Conservation (phyloP, 2,329 filamentous ascomycete species). For the Trichoderma sp. region DNA sequence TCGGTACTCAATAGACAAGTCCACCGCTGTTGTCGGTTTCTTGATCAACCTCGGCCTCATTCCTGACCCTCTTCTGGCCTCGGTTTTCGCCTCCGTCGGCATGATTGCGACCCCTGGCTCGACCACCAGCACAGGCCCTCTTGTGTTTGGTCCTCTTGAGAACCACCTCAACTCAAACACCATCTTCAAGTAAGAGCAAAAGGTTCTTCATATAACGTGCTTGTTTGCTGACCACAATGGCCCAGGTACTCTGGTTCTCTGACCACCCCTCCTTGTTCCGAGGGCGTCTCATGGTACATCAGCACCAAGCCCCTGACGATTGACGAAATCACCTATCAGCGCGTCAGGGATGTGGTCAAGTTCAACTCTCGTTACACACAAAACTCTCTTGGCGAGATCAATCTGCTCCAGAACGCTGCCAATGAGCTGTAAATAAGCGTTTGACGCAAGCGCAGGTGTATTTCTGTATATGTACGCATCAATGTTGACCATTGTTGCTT, state of each 20-base stretch:
- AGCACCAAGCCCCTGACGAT: conserved; percentile 44
- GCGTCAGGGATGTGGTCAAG: conserved; percentile 51
- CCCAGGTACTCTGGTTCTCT: conserved; percentile 54
- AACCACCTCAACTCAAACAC: conserved; percentile 33
- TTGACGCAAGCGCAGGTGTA: not conserved
- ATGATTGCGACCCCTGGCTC: conserved; percentile 40
- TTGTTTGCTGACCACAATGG: not conserved
- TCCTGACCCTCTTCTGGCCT: conserved; percentile 31
- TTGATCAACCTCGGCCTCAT: conserved; percentile 12
- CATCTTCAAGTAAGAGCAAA: conserved; percentile 27
- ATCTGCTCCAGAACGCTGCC: conserved; percentile 11
- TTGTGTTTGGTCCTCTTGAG: conserved; percentile 44
- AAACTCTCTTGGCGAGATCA: conserved; percentile 44
- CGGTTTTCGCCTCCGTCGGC: conserved; percentile 38
- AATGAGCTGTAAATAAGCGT: not conserved
- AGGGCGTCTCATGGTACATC: conserved; percentile 54
- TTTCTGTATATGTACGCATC: not conserved
- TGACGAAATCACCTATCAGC: conserved; percentile 47
- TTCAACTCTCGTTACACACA: conserved; percentile 57
- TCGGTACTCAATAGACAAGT: not conserved
- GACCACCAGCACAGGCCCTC: conserved; percentile 33
- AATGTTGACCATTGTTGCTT: not conserved
- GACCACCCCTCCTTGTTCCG: conserved; percentile 61
- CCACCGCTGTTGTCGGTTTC: conserved; percentile 30
- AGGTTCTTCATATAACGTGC: not conserved